Base-by-base conservation (phyloP, 331 rosid species). In the Malus hybrid region DNA sequence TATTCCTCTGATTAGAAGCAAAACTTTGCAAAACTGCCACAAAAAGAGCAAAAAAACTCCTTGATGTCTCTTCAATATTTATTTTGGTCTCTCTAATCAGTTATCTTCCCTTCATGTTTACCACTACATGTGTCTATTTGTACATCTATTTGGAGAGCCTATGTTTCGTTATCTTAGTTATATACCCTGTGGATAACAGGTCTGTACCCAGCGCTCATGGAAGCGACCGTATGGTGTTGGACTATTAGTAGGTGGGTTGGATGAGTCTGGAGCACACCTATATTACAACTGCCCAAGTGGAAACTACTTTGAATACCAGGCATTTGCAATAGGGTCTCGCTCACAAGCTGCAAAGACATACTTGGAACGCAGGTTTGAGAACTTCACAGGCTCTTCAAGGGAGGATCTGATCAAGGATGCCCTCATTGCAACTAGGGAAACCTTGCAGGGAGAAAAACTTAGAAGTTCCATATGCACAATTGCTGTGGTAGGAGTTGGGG, bases 281-380 rank as follows among this genome's bases (percentile, higher is more conserved):
- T 95, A 95, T 34, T 95, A 92, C 86, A 95, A 95, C 89, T 95
- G 97, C 80, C 99, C 99, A 1, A 95, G 99, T 14, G 99, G 99
- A 57, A 95, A 88, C 88, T 95, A 95, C 84, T 95, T 95, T 42
- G 99, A 95, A 74, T 95, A 95, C 79, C 97, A 95, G 82, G 99
- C 98, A 48, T 95, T 95, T 75, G 99, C 99, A 28, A 95, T 95
- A 56, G 99, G 99, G 55, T 95, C 99, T 74, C 97, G 99, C 63
- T 95, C 99, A 61, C 99, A 95, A 86, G 99, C 99, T 74, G 99
- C 99, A 65, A 95, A 92, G 87, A 95, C 99, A 19, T 95, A 92
- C 78, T 84, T 95, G 88, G 99, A 95, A 78, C 95, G 99, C 78
- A 90, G 90, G 88, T 95, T 83, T 73, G 82, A 56, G 62, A 90